Evolutionary conservation across 176 grass and related monocot species (phyloP).

Genomic region (Hyparrhenia diplandra): DNA sequence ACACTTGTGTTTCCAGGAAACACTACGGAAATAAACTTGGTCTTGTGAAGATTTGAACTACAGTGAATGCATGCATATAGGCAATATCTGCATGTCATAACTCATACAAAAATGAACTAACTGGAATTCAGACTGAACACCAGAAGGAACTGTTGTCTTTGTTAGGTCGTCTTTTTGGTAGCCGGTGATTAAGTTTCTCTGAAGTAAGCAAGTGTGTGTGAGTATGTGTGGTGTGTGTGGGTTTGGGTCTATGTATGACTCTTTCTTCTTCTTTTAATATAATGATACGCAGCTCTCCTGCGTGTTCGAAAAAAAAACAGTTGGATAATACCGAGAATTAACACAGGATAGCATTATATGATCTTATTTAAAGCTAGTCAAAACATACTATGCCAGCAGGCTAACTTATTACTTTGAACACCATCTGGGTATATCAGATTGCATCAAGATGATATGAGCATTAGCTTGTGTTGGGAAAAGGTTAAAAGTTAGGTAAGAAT

Average conservation of each 20-base stretch:
- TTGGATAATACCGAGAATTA: not conserved
- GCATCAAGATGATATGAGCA: not conserved
- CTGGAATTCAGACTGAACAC: not conserved
- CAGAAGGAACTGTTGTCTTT: too few species aligned
- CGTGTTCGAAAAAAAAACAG: too few species aligned
- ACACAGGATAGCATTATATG: not conserved
- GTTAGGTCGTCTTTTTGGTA: too few species aligned
- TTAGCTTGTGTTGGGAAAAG: not conserved
- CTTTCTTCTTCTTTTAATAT: too few species aligned
- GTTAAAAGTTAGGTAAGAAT: not conserved
- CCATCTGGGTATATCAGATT: not conserved
- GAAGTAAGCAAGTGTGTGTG: too few species aligned
- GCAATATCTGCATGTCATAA: not conserved
- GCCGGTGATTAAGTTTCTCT: too few species aligned
- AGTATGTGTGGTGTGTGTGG: too few species aligned
- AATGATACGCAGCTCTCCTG: too few species aligned
- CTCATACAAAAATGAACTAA: slow-evolving; percentile 14
- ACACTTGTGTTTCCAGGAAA: not conserved
- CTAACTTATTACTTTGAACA: not conserved
- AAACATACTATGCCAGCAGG: not conserved
- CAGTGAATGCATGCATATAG: slow-evolving; percentile 13
- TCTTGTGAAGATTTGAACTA: slow-evolving; percentile 10
- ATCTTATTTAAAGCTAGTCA: not conserved
- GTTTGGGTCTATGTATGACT: too few species aligned
- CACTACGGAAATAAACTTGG: not conserved